Evolutionary conservation across 805 yeast species (phyloP).

Genomic region (Candida orba): DNA sequence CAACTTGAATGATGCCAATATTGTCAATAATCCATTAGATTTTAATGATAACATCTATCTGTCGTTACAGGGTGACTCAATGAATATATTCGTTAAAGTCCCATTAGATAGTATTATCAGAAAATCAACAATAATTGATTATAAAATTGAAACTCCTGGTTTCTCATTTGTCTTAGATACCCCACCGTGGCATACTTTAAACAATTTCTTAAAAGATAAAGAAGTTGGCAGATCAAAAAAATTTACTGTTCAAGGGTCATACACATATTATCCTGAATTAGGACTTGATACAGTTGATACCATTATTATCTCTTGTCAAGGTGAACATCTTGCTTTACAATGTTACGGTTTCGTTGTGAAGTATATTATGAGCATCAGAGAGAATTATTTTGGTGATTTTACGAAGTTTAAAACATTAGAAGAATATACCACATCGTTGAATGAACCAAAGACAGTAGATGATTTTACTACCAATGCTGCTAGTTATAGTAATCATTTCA

Average conservation of each 20-base stretch:
- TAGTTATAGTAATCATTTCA: constrained; percentile 10
- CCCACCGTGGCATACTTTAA: constrained; percentile 89
- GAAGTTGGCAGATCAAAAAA: constrained; percentile 63
- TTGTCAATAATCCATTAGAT: constrained; percentile 84
- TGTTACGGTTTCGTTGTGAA: constrained; percentile 75
- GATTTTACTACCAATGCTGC: background rate
- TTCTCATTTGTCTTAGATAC: constrained; percentile 61
- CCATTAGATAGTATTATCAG: constrained; percentile 54
- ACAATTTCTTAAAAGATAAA: constrained; percentile 56
- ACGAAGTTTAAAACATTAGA: constrained; percentile 80
- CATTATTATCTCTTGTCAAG: constrained; percentile 54
- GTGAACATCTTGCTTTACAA: constrained; percentile 60
- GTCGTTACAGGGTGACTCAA: constrained; percentile 58
- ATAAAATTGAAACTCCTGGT: constrained; percentile 44
- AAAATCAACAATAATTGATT: constrained; percentile 45
- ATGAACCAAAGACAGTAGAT: background rate
- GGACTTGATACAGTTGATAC: constrained; percentile 67
- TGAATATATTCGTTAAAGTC: constrained; percentile 40
- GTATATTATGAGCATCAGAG: constrained; percentile 68
- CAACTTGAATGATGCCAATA: constrained; percentile 82
- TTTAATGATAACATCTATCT: constrained; percentile 72
- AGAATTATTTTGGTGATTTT: constrained; percentile 85
- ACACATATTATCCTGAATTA: constrained; percentile 49
- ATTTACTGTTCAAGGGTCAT: constrained; percentile 57
- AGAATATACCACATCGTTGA: constrained; percentile 49